phyloP scores from a whole-genome alignment of 371 early-diverging fungal species.

The Entomophthora muscae region DNA sequence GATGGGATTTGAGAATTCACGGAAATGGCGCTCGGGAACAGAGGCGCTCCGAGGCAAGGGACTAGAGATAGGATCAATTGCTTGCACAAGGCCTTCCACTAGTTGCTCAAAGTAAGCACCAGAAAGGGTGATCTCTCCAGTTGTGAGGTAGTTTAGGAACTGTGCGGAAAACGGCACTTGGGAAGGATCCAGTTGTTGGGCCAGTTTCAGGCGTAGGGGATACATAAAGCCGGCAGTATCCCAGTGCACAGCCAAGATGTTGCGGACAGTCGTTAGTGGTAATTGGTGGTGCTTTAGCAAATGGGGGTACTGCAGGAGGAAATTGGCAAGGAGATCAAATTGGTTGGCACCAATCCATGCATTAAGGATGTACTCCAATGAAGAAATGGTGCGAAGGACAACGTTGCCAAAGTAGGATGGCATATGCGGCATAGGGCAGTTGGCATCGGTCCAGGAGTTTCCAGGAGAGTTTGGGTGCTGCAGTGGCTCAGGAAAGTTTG shows the following conservation, averaged over 20 bases:
- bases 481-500: not conserved
- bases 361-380: not conserved
- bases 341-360: not conserved
- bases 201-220: not conserved
- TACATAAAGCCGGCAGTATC: not conserved
- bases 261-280: not conserved
- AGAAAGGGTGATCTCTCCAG: not conserved
- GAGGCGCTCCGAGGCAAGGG: conserved; percentile 14
- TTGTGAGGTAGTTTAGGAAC: not conserved
- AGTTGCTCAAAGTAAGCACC: not conserved
- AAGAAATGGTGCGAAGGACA: not conserved
- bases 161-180: not conserved
- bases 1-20: conserved; percentile 62
- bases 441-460: no score
- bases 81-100: not conserved
- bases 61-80: not conserved
- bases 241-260: not conserved
- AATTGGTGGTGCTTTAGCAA: not conserved
- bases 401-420: not conserved
- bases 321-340: not conserved
- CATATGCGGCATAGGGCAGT: not conserved
- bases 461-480: not conserved
- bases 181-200: not conserved
- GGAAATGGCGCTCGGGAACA: conserved; percentile 55
- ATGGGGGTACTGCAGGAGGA: not conserved